A percentile compares a stretch with the other conserved stretches of the same genome.
phyloP scores from a whole-genome alignment of 306 rosid species.

The Lathyrus oleraceus region DNA sequence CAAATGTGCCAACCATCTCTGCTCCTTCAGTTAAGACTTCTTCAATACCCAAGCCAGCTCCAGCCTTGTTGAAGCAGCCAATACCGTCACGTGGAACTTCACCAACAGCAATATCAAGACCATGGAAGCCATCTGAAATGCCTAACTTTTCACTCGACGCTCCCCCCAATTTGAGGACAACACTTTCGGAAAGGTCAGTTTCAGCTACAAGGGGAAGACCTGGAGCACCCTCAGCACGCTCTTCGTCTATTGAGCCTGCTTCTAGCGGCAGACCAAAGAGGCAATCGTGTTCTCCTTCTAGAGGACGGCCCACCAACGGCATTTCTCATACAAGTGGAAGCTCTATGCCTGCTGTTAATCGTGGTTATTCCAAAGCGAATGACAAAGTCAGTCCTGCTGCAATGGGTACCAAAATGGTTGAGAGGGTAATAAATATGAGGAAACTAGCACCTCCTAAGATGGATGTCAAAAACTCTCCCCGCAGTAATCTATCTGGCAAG shows the following conservation, averaged over 20 bases:
- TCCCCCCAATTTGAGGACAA: slow-evolving; percentile 88
- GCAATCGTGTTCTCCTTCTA: slow-evolving; percentile 97
- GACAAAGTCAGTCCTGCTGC: slow-evolving; percentile 85
- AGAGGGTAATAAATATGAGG: slow-evolving; percentile 93
- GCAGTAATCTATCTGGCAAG: slow-evolving; percentile 72
- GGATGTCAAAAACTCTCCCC: slow-evolving; percentile 78
- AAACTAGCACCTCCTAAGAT: slow-evolving; percentile 79
- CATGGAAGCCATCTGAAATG: slow-evolving; percentile 95
- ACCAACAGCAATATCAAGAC: slow-evolving; percentile 82
- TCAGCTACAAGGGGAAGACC: slow-evolving; percentile 97
- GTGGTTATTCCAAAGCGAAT: slow-evolving; percentile 66
- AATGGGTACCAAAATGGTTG: slow-evolving; percentile 93
- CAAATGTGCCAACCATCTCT: slow-evolving; percentile 48
- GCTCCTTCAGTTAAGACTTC: slow-evolving; percentile 54
- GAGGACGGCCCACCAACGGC: slow-evolving; percentile 81
- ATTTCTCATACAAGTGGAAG: slow-evolving; percentile 70
- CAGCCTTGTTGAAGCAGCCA: slow-evolving; percentile 59
- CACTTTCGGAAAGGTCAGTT: slow-evolving; percentile 84
- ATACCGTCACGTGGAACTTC: slow-evolving; percentile 74
- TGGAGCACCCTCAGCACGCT: slow-evolving; percentile 80
- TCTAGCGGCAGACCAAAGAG: slow-evolving; percentile 76
- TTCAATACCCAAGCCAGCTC: slow-evolving; percentile 69
- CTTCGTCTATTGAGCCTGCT: slow-evolving; percentile 84
- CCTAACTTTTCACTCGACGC: slow-evolving; percentile 92
- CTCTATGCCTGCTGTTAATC: slow-evolving; percentile 91